Conservation (phyloP, 148 eudicot species). For the Spergularia bocconei region DNA sequence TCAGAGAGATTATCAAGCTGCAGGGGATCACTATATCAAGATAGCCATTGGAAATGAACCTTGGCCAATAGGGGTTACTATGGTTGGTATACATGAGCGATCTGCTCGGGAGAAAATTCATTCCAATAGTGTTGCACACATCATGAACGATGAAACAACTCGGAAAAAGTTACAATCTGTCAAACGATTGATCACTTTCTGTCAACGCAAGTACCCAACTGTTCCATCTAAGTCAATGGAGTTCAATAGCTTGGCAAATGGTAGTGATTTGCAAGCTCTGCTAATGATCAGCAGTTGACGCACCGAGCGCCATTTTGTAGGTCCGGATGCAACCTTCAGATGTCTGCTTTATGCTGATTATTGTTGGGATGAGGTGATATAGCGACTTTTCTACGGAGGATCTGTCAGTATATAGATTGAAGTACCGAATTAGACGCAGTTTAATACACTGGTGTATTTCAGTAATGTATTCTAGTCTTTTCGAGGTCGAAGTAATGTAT, state of each 20-base stretch:
- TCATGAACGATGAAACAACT: conserved; percentile 97
- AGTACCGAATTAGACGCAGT: too few species aligned
- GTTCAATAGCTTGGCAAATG: conserved; percentile 96
- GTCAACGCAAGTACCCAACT: conserved; percentile 86
- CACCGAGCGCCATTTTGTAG: too few species aligned
- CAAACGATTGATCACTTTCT: conserved; percentile 85
- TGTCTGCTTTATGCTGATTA: too few species aligned
- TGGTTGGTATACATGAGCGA: conserved; percentile 99
- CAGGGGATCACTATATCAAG: conserved; percentile 90
- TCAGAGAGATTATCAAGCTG: conserved; percentile 84
- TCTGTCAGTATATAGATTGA: too few species aligned
- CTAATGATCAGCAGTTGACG: conserved; percentile 25
- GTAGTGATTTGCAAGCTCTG: conserved; percentile 80
- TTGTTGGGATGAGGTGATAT: too few species aligned
- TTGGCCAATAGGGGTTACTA: conserved; percentile 99
- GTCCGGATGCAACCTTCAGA: too few species aligned
- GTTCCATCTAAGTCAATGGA: conserved; percentile 96
- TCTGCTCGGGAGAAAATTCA: conserved; percentile 97
- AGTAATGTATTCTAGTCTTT: too few species aligned
- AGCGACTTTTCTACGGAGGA: too few species aligned
- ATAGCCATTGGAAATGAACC: conserved; percentile 97
- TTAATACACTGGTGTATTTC: too few species aligned
- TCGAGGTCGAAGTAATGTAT: too few species aligned
- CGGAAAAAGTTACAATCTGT: conserved; percentile 92
- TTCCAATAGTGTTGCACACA: conserved; percentile 94